Conservation (phyloP, 805 yeast species). For the Saccharomyces paradoxus region DNA sequence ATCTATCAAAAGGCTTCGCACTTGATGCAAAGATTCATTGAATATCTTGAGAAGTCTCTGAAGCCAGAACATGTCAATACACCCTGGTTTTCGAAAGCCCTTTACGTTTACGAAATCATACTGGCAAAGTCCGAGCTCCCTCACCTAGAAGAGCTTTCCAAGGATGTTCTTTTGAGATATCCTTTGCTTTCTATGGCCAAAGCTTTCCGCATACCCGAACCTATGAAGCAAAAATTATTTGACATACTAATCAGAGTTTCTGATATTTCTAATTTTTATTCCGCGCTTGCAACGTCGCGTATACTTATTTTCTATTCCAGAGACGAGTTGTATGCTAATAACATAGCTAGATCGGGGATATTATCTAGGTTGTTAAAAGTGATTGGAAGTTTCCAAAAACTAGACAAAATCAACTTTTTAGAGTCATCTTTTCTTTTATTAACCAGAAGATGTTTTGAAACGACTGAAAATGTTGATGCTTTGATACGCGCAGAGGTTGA, state of each 20-base stretch:
- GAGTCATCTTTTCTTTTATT: conserved; percentile 46
- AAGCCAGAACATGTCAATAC: conserved; percentile 33
- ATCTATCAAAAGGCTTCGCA: conserved; percentile 32
- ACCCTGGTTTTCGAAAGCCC: conserved; percentile 52
- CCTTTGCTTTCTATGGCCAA: conserved; percentile 13
- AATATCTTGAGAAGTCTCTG: conserved; percentile 32
- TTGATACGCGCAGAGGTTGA: conserved; percentile 46
- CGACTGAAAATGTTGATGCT: conserved; percentile 39
- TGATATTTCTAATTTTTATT: conserved; percentile 35
- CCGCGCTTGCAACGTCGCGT: conserved; percentile 49
- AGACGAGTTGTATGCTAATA: conserved; percentile 33
- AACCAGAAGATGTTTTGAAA: conserved; percentile 65
- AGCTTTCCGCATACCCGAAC: conserved; percentile 18
- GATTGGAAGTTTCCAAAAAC: conserved; percentile 32
- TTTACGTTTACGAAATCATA: conserved; percentile 48
- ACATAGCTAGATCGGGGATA: conserved; percentile 41
- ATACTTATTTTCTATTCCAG: conserved; percentile 47
- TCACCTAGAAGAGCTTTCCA: conserved; percentile 29
- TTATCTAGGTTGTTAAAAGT: conserved; percentile 41
- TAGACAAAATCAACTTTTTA: conserved; percentile 34
- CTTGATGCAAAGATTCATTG: conserved; percentile 31
- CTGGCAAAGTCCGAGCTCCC: conserved; percentile 48
- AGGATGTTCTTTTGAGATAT: conserved; percentile 15
- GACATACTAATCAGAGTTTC: conserved; percentile 36
- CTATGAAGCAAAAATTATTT: conserved; percentile 33